These are phyloP conservation scores for Ehretia macrophylla DNA, from an alignment of 257 asterid species.

Conservation along the genomic window DNA sequence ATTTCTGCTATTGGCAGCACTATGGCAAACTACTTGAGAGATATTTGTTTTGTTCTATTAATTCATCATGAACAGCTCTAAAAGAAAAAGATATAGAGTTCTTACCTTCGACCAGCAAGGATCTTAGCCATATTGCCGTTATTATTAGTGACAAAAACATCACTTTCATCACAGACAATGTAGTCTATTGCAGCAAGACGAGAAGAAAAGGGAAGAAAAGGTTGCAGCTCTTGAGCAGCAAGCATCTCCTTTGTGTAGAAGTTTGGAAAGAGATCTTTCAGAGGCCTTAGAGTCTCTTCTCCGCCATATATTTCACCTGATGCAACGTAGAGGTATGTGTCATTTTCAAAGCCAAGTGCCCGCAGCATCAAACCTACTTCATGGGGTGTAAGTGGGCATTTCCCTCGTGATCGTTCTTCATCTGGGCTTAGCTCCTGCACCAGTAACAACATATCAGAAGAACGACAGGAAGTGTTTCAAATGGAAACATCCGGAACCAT, in stretches of 20 bases:
- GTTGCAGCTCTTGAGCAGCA: conserved; percentile 66
- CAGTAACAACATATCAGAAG: conserved; percentile 9
- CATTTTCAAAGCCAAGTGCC: conserved; percentile 87
- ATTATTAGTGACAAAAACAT: conserved; percentile 93
- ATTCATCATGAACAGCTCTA: no score
- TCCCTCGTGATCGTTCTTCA: conserved; percentile 92
- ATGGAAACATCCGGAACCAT: neutral
- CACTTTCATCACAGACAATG: conserved; percentile 93
- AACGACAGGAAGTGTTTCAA: conserved; percentile 7
- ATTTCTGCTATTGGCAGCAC: no score
- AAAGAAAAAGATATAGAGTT: neutral
- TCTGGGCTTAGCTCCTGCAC: conserved; percentile 82
- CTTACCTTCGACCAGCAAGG: conserved; percentile 94
- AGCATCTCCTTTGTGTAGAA: conserved; percentile 92
- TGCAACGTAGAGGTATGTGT: conserved; percentile 81
- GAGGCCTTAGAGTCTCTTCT: conserved; percentile 90
- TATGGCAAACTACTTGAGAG: no score
- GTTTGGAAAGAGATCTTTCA: conserved; percentile 90
- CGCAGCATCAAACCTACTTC: conserved; percentile 96
- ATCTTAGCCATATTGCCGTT: conserved; percentile 99
- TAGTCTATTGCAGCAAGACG: conserved; percentile 96
- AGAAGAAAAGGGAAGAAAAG: conserved; percentile 81
- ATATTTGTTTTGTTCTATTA: neutral
- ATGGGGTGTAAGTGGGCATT: conserved; percentile 95
- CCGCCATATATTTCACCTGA: conserved; percentile 99